These are phyloP conservation scores for Pseudopithomyces chartarum DNA, from an alignment of 2,329 filamentous ascomycete genomes.

Conservation along the genomic window DNA sequence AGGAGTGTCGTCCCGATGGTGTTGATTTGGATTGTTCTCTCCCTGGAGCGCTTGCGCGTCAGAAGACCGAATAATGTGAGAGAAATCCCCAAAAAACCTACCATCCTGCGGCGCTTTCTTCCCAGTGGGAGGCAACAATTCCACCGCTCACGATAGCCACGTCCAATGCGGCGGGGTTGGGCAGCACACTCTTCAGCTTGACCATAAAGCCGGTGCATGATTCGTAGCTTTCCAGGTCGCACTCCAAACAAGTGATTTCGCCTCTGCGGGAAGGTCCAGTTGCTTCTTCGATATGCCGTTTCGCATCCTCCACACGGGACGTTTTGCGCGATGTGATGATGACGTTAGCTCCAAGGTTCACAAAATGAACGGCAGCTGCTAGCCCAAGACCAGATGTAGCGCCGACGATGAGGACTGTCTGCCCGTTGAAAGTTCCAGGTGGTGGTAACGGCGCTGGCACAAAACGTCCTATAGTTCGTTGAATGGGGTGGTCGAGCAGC, in stretches of 20 bases:
- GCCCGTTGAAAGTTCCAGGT: constrained; percentile 25
- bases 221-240: constrained; percentile 14
- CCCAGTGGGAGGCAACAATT: constrained; percentile 14
- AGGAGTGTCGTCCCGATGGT: constrained; percentile 14
- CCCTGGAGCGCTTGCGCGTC: constrained; percentile 13
- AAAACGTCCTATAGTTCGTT: constrained; percentile 15
- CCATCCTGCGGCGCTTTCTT: constrained; percentile 15
- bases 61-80: no score
- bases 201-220: constrained; percentile 14
- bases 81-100: no score
- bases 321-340: constrained; percentile 25
- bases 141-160: constrained; percentile 15
- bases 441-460: constrained; percentile 11
- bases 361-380: constrained; percentile 29
- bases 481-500: constrained; percentile 4
- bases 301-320: constrained; percentile 11
- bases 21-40: constrained; percentile 17
- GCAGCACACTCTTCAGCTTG: constrained; percentile 10
- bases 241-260: constrained; percentile 11
- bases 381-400: constrained; percentile 33
- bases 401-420: constrained; percentile 49
- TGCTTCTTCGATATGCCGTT: constrained; percentile 13
- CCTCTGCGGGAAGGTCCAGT: constrained; percentile 11
- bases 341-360: constrained; percentile 20
- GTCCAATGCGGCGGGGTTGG: constrained; percentile 9